A percentile compares a stretch with the other conserved stretches of the same genome.
These are phyloP conservation scores for Pythium myriotylum DNA, from an alignment of 352 stramenopile genomes.

Conservation along the genomic window DNA sequence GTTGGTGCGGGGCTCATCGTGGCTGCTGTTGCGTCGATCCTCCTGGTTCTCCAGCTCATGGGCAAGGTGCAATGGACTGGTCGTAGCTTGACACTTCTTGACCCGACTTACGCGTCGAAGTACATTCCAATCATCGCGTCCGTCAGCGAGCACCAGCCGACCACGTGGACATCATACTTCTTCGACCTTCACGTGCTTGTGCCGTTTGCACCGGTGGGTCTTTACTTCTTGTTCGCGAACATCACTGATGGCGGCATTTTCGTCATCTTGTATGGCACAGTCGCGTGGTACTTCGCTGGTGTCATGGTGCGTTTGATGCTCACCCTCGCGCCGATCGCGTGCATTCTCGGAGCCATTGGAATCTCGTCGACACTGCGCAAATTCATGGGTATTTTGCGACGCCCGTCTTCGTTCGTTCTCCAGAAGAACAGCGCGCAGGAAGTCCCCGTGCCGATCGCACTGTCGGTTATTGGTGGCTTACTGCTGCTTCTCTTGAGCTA, in stretches of 20 bases:
- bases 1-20: conserved; percentile 63
- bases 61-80: conserved; percentile 91
- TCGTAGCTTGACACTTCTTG: conserved; percentile 88
- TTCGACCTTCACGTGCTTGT: conserved; percentile 93
- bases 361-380: conserved; percentile 77
- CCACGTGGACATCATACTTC: conserved; percentile 94
- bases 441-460: conserved; percentile 56
- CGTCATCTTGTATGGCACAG: conserved; percentile 92
- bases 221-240: conserved; percentile 91
- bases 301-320: conserved; percentile 94
- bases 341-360: conserved; percentile 87
- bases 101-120: conserved; percentile 92
- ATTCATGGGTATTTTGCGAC: conserved; percentile 71
- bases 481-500: conserved; percentile 86
- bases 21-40: conserved; percentile 44
- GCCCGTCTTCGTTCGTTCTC: conserved; percentile 54
- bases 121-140: conserved; percentile 95
- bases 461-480: conserved; percentile 62
- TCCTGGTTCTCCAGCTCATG: conserved; percentile 81
- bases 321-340: conserved; percentile 91
- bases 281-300: conserved; percentile 93
- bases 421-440: conserved; percentile 62
- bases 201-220: conserved; percentile 89
- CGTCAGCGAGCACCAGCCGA: conserved; percentile 94
- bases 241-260: conserved; percentile 91